Percentiles rank a stretch among this genome's conserved stretches.
phyloP scores from a whole-genome alignment of 768 basidiomycete species.

The Kwoniella mangroviensis region DNA sequence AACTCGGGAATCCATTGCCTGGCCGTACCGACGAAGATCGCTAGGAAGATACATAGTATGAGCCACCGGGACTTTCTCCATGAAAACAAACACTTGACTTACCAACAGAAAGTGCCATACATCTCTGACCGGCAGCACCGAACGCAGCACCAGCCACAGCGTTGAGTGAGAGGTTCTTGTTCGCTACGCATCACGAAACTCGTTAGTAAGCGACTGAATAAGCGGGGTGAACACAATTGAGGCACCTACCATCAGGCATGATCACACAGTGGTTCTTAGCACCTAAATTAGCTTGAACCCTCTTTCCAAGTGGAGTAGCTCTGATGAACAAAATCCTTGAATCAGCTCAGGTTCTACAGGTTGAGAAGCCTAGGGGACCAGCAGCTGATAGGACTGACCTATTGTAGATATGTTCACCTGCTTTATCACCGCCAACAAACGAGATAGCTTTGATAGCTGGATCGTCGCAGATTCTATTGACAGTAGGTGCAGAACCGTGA shows the following conservation, averaged over 20 bases:
- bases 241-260: conserved; percentile 82
- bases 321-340: conserved; percentile 49
- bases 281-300: conserved; percentile 84
- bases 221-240: background rate
- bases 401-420: conserved; percentile 92
- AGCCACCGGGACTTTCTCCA: background rate
- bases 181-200: conserved; percentile 63
- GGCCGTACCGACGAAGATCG: conserved; percentile 75
- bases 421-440: conserved; percentile 92
- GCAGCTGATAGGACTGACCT: conserved; percentile 60
- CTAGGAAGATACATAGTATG: conserved; percentile 27
- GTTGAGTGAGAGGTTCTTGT: conserved; percentile 88
- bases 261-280: conserved; percentile 94
- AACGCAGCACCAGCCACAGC: conserved; percentile 93
- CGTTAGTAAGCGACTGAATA: background rate
- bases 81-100: conserved; percentile 40
- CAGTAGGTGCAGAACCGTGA: conserved; percentile 85
- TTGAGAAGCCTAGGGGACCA: too few relatives aligned
- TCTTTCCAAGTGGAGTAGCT: conserved; percentile 83
- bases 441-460: conserved; percentile 90
- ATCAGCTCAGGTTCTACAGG: background rate
- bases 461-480: conserved; percentile 89
- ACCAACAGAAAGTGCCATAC: conserved; percentile 96
- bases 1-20: conserved; percentile 85
- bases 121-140: conserved; percentile 95